Base-by-base conservation (phyloP, 2,329 filamentous ascomycete genomes). In the Penicillium expansum region DNA sequence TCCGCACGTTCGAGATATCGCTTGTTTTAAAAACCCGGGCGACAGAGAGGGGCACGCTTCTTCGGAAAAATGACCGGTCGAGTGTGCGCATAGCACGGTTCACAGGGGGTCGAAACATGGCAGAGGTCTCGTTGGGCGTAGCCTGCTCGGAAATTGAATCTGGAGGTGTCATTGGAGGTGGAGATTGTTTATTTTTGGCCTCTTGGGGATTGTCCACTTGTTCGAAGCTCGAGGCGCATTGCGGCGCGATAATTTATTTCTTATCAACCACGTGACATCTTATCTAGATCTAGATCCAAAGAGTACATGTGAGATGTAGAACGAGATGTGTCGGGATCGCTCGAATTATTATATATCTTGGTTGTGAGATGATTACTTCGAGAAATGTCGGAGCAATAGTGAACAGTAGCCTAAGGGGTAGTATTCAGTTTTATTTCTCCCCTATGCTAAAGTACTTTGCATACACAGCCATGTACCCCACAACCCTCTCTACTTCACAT, bases 31-130 rank as follows among this genome's bases (percentile, higher is more conserved):
- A 83, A 43, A 97, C 80, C 37, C 88, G 84, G 7, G 92, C 93
- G 3, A 92, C 92, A 9, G 91, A 84, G 24, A 93, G 80, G 24
- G 88, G 86, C 54, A 96, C 78, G 1, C 82, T 89, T 72, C 88
- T 91, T 51, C 84, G 81, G 78, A 97, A 97, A 62, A 95, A 87
- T 16, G 87, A 82, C 64, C 90, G 87, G 77, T 99, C 92, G 62
- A 99, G 85, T 48, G 84, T 83, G 70, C 86, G 86, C 79, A 91
- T 90, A 58, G 88, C 86, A 73, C 90, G 88, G 67, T 93, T 88
- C 58, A 92, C 80, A 24, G 92, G 92, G 45, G 92, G 91, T 63
- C 87, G 86, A 74, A 96, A 90, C 82, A 86, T 85, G 50, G 65
- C 68, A 59, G 71, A 64, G 59, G 71, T 60, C 57, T 73, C 65